Percentiles rank a stretch among this genome's conserved stretches.
phyloP scores from a whole-genome alignment of 352 stramenopile genomes.

The Phytophthora niederhauseri region DNA sequence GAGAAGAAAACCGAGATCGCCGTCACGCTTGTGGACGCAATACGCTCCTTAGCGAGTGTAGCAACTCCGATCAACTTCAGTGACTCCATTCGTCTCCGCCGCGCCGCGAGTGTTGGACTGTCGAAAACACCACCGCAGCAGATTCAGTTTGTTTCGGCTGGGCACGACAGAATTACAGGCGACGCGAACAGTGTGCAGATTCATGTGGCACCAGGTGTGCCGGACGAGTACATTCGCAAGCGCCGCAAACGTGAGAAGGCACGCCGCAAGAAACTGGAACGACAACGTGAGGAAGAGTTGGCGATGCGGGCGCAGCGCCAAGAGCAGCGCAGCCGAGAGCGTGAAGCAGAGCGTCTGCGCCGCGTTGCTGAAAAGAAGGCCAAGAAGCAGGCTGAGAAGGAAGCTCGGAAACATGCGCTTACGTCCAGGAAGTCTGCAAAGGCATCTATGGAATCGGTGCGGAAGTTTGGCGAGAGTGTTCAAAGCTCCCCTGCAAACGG shows the following conservation, averaged over 20 bases:
- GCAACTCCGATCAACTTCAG: slow-evolving; percentile 80
- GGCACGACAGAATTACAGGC: slow-evolving; percentile 49
- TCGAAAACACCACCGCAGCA: slow-evolving; percentile 64
- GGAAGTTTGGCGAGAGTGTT: slow-evolving; percentile 80
- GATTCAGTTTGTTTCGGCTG: slow-evolving; percentile 67
- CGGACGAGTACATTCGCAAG: slow-evolving; percentile 87
- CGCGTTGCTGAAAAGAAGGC: slow-evolving; percentile 88
- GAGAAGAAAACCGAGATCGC: slow-evolving; percentile 91
- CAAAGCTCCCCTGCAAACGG: slow-evolving; percentile 45
- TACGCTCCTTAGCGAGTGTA: slow-evolving; percentile 51
- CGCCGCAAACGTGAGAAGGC: slow-evolving; percentile 85
- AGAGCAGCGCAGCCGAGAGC: slow-evolving; percentile 62
- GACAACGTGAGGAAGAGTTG: slow-evolving; percentile 76
- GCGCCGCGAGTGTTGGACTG: slow-evolving; percentile 47
- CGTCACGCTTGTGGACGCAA: slow-evolving; percentile 83
- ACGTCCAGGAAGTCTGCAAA: slow-evolving; percentile 52
- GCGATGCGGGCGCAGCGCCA: slow-evolving; percentile 73
- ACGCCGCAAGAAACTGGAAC: slow-evolving; percentile 73
- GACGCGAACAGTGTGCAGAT: slow-evolving; percentile 55
- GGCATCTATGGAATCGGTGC: slow-evolving; percentile 55
- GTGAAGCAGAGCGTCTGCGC: slow-evolving; percentile 74
- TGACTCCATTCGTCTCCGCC: slow-evolving; percentile 63
- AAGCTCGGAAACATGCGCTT: slow-evolving; percentile 57
- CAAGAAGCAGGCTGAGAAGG: slow-evolving; percentile 85
- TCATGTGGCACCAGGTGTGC: slow-evolving; percentile 66